Percentiles rank a stretch among this genome's conserved stretches.
phyloP scores from a whole-genome alignment of 768 basidiomycete species.

The Tephrocybe sp. region DNA sequence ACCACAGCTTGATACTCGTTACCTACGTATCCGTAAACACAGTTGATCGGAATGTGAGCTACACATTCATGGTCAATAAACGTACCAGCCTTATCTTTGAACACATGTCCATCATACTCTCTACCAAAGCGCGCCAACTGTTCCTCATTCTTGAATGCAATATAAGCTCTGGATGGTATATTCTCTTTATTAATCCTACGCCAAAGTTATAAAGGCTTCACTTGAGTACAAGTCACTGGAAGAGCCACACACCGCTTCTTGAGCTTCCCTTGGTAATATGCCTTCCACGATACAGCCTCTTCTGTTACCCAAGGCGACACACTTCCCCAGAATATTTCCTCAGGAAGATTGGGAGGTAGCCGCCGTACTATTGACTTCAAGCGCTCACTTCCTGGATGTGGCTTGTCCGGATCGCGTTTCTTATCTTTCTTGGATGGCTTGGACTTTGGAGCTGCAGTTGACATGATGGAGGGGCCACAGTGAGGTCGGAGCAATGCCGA shows the following conservation, averaged over 20 bases:
- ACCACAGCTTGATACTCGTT: constrained; percentile 87
- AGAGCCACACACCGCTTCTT: constrained; percentile 53
- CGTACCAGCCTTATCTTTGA: constrained; percentile 88
- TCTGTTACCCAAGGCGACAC: constrained; percentile 82
- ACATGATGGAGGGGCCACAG: too few relatives aligned
- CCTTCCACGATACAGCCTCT: constrained; percentile 66
- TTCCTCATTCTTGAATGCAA: constrained; percentile 80
- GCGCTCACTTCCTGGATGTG: constrained; percentile 46
- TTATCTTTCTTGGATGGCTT: constrained; percentile 32
- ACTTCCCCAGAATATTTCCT: constrained; percentile 91
- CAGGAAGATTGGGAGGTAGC: constrained; percentile 89
- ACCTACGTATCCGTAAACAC: constrained; percentile 44
- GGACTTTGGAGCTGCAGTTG: constrained; percentile 21
- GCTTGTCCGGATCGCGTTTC: constrained; percentile 30
- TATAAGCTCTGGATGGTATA: constrained; percentile 85
- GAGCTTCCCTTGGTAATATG: constrained; percentile 65
- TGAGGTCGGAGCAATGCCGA: neutral
- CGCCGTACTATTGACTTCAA: constrained; percentile 87
- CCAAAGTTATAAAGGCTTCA: neutral
- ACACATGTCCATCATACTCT: constrained; percentile 89
- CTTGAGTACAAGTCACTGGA: neutral
- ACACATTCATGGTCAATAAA: neutral
- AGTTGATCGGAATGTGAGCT: too few relatives aligned
- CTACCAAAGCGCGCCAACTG: constrained; percentile 69
- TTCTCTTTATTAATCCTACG: constrained; percentile 79